Conservation (phyloP, 1,284 basidiomycete species). For the Bjerkandera adusta region DNA sequence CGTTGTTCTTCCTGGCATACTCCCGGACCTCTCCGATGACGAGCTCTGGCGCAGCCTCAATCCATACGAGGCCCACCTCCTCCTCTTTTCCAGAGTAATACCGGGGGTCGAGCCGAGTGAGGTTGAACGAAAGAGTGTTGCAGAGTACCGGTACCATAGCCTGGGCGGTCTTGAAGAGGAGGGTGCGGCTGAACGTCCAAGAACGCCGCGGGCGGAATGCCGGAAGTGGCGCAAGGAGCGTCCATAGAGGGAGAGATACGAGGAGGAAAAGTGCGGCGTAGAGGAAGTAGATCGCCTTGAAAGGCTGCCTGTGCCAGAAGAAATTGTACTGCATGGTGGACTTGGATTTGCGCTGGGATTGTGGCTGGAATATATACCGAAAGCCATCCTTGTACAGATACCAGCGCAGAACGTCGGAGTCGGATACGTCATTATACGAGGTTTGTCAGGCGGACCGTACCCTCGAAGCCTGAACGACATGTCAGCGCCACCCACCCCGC, state of each 20-base stretch:
- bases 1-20: conserved; percentile 39
- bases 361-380: too few species aligned
- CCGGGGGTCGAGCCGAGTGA: conserved; percentile 3
- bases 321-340: too few species aligned
- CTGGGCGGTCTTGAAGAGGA: neutral
- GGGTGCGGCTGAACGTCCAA: conserved; percentile 3
- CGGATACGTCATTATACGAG: too few species aligned
- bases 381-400: too few species aligned
- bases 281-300: conserved; percentile 4
- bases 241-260: conserved; percentile 9
- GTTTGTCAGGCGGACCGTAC: too few species aligned
- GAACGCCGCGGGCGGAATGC: conserved; percentile 5
- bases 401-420: too few species aligned
- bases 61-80: conserved; percentile 37
- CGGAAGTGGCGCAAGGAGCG: conserved; percentile 4
- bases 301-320: conserved; percentile 9
- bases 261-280: neutral
- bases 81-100: neutral
- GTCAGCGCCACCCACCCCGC: too few species aligned
- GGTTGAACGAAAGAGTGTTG: neutral
- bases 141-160: neutral
- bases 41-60: conserved; percentile 41
- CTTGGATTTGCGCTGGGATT: too few species aligned
- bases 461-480: too few species aligned
- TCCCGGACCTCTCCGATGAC: conserved; percentile 44